Base-by-base conservation (phyloP, 257 asterid species). In the Scutellaria galericulata region DNA sequence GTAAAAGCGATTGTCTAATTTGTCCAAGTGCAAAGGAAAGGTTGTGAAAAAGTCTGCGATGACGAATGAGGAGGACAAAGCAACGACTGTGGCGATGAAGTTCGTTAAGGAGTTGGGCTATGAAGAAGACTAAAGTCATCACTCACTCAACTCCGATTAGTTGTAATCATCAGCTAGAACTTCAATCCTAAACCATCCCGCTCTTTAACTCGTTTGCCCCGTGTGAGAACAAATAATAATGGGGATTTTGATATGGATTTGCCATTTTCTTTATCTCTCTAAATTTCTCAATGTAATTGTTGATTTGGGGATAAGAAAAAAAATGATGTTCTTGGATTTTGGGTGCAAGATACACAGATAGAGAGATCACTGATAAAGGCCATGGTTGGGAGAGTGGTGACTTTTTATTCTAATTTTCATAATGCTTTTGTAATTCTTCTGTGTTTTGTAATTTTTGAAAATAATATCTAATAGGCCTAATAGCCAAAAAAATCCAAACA, bases 61-160 rank as follows among this genome's bases (percentile, higher is more conserved):
- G 37, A 83, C 87, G 5, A 88, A 72, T 22, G 96, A 86, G 52
- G 94, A 85, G 2, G 91, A 81, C 45, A 81, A 87, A 39, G 39
- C 82, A 2, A 64, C 67, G 8, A 85, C 81, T 31, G 83, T 37
- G 73, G 83, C 83, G 42, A 84, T 77, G 50, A 93, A 81, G 75
- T 79, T 86, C 83, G 90, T 88, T 65, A 93, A 89, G 83, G 96
- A 89, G 60, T 93, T 93, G 96, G 97, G 56, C 92, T 0, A 84
- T 84, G 79, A 88, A 91, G 88, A 93, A 91, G 80, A 96, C 90
- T 35, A 93, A 93, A 70, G 96, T 93, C 66, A 50, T 86, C 66
- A 83, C 98, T 48, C 98, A 93, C 73, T 90, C 83, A 90, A 24
- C 27, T 93, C 63, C 98, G 97, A 1, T 6, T 89, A 66, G 82